phyloP scores from a whole-genome alignment of 2,329 filamentous ascomycete species.

The Aspergillus tanneri region DNA sequence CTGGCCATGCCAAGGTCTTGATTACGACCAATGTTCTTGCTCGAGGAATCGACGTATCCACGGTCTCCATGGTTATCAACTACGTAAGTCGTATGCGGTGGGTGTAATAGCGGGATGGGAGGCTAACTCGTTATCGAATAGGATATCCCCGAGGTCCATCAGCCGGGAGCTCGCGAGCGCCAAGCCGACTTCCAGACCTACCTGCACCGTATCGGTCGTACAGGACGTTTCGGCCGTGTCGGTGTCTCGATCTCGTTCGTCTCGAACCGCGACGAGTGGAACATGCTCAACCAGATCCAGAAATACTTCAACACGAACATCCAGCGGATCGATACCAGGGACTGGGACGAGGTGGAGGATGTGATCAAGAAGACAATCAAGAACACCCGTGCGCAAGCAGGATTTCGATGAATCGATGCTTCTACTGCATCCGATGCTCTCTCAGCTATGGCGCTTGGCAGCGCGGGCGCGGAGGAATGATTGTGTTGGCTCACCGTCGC shows the following conservation, averaged over 20 bases:
- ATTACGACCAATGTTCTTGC: slow-evolving; percentile 97
- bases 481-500: slow-evolving; percentile 7
- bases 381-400: slow-evolving; percentile 43
- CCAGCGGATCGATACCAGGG: slow-evolving; percentile 74
- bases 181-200: slow-evolving; percentile 90
- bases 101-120: background rate
- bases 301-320: slow-evolving; percentile 77
- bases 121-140: slow-evolving; percentile 12
- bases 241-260: slow-evolving; percentile 96
- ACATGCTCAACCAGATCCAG: slow-evolving; percentile 76
- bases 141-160: slow-evolving; percentile 68
- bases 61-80: slow-evolving; percentile 97
- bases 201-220: slow-evolving; percentile 95
- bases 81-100: slow-evolving; percentile 56
- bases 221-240: slow-evolving; percentile 92
- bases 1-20: slow-evolving; percentile 85
- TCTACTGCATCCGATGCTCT: background rate
- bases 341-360: slow-evolving; percentile 88
- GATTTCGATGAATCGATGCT: slow-evolving; percentile 25
- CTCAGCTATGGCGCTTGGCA: background rate
- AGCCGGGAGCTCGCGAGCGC: slow-evolving; percentile 58
- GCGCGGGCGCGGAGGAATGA: no score
- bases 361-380: slow-evolving; percentile 80
- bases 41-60: slow-evolving; percentile 88
- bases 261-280: slow-evolving; percentile 77